phyloP scores from a whole-genome alignment of 352 stramenopile species.

The Blastocystis sp. region DNA sequence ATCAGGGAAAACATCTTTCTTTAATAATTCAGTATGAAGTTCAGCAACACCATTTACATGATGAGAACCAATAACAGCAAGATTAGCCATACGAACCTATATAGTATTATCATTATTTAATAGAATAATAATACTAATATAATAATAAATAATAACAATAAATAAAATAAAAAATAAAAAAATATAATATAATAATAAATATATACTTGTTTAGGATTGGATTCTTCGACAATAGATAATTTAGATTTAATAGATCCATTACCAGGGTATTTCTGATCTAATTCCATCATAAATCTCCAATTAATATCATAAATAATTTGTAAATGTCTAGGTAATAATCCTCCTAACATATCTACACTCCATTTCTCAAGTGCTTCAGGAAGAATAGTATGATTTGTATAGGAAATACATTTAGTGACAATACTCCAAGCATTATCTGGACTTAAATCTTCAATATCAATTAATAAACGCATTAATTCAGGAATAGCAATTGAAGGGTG shows the following conservation, averaged over 20 bases:
- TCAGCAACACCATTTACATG: conserved; percentile 43
- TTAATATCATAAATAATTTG: conserved; percentile 44
- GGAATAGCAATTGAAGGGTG: conserved; percentile 39
- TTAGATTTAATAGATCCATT: conserved; percentile 9
- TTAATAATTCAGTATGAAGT: conserved; percentile 41
- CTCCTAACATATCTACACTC: conserved; percentile 38
- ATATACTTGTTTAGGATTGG: conserved; percentile 19
- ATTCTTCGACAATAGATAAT: conserved; percentile 43
- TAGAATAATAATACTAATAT: neutral
- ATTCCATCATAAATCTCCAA: conserved; percentile 38
- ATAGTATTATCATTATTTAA: no score
- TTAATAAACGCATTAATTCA: conserved; percentile 40
- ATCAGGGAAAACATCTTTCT: conserved; percentile 37
- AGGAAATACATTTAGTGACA: conserved; percentile 37
- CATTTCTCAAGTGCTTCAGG: conserved; percentile 44
- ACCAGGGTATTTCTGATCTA: conserved; percentile 32
- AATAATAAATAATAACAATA: neutral
- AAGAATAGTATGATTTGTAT: conserved; percentile 43
- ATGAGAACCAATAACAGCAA: conserved; percentile 40
- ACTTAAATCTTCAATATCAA: conserved; percentile 34
- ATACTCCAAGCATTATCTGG: conserved; percentile 39
- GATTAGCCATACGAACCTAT: conserved; percentile 41
- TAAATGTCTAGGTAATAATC: conserved; percentile 40
- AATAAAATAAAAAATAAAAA: neutral
- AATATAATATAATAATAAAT: neutral